Conservation (phyloP, 345 rosid species). For the Rhizophora mangle region DNA sequence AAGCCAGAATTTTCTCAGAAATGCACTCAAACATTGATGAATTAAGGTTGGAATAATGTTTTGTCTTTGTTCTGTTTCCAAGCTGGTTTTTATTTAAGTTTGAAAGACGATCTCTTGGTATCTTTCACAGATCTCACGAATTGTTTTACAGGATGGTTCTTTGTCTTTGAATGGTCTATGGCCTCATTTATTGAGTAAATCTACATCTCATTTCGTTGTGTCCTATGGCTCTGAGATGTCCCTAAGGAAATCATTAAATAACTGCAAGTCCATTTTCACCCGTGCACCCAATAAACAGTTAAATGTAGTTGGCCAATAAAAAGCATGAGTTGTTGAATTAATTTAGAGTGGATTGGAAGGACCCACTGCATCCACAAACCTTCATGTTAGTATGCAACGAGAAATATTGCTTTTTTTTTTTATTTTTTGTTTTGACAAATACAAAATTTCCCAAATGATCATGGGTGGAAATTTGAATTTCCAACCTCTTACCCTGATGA, state of each 20-base stretch:
- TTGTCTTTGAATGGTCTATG: slow-evolving; percentile 12
- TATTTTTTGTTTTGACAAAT: too few relatives aligned
- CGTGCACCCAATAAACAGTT: slow-evolving; percentile 29
- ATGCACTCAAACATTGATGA: too few relatives aligned
- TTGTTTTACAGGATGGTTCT: not conserved
- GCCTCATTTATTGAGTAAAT: slow-evolving; percentile 16
- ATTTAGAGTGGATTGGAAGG: not conserved
- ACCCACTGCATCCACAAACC: not conserved
- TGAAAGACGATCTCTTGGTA: too few relatives aligned
- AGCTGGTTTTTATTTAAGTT: too few relatives aligned
- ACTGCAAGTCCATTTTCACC: slow-evolving; percentile 21
- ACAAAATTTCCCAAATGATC: too few relatives aligned
- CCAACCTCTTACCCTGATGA: too few relatives aligned
- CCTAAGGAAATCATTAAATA: slow-evolving; percentile 31
- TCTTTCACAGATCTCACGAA: not conserved
- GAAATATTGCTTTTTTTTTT: too few relatives aligned
- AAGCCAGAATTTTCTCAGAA: too few relatives aligned
- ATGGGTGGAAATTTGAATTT: too few relatives aligned
- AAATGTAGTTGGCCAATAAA: slow-evolving; percentile 12
- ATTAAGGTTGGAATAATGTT: too few relatives aligned
- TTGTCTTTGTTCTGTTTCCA: too few relatives aligned
- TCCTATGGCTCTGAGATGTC: slow-evolving; percentile 28
- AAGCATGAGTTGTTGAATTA: not conserved
- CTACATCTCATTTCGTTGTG: slow-evolving; percentile 22
- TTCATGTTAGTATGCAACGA: too few relatives aligned